Evolutionary conservation across 2,329 filamentous ascomycete species (phyloP).

Genomic region (Verticillium nonalfalfae): DNA sequence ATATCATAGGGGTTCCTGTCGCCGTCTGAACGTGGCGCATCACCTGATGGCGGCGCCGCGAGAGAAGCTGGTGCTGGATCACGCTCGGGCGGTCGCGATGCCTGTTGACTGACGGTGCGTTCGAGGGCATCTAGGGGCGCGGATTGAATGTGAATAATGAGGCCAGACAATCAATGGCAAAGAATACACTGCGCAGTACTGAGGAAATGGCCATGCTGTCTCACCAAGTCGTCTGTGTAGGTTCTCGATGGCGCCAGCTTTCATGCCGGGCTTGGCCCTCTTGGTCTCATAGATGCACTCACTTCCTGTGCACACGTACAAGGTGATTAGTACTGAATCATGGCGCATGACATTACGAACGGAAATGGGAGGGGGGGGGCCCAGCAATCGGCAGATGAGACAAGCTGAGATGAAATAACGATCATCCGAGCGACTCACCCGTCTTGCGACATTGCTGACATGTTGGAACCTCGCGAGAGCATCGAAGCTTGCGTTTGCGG

Average conservation of each 20-base stretch:
- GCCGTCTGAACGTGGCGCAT: neutral
- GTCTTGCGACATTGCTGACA: constrained; percentile 10
- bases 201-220: neutral
- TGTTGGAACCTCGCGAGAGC: constrained; percentile 4
- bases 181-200: neutral
- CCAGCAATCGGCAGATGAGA: no score
- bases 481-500: constrained; percentile 6
- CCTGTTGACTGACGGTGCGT: constrained; percentile 3
- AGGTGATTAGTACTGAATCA: neutral
- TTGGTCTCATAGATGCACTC: constrained; percentile 24
- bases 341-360: neutral
- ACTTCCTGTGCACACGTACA: constrained; percentile 3
- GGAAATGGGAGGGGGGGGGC: neutral
- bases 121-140: constrained; percentile 13
- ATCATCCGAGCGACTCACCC: constrained; percentile 2
- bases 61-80: neutral
- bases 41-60: neutral
- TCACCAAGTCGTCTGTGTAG: constrained; percentile 25
- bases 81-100: neutral
- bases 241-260: constrained; percentile 27
- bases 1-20: constrained; percentile 6
- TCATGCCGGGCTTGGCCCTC: constrained; percentile 28
- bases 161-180: neutral
- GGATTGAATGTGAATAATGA: neutral
- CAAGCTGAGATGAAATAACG: neutral